Conservation (phyloP, 352 stramenopile genomes). For the Pythium volutum region DNA sequence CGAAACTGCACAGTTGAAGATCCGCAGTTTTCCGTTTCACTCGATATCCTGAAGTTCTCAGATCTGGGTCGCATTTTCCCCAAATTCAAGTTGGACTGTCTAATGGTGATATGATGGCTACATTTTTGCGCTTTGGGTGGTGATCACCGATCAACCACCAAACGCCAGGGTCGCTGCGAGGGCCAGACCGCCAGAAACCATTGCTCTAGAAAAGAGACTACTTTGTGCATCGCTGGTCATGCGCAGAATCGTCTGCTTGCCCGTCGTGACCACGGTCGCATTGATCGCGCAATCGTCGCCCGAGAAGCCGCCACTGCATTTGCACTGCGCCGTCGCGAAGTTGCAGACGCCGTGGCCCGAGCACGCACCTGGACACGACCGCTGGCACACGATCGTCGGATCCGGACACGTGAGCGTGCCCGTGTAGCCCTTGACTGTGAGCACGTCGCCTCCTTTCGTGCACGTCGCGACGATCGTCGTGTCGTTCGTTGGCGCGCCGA, state of each 20-base stretch:
- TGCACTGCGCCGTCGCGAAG: conserved; percentile 25
- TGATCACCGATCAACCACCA: neutral
- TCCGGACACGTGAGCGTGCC: conserved; percentile 65
- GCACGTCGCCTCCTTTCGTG: conserved; percentile 33
- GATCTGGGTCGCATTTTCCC: conserved; percentile 7
- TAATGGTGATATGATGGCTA: neutral
- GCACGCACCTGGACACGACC: conserved; percentile 29
- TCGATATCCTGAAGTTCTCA: conserved; percentile 24
- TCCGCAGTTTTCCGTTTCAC: neutral
- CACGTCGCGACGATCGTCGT: conserved; percentile 37
- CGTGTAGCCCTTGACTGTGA: conserved; percentile 44
- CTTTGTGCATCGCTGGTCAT: neutral
- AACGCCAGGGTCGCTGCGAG: neutral
- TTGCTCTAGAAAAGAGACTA: neutral
- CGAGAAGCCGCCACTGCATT: conserved; percentile 26
- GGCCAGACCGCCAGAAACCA: neutral
- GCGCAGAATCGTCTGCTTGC: conserved; percentile 8
- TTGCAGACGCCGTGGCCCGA: conserved; percentile 33
- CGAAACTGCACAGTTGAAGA: neutral
- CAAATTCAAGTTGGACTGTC: neutral
- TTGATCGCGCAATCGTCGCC: conserved; percentile 29
- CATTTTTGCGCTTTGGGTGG: neutral
- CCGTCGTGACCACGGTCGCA: conserved; percentile 2
- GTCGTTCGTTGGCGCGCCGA: conserved; percentile 14
- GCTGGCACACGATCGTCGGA: conserved; percentile 51